phyloP scores from a whole-genome alignment of 176 grass and related monocot species.

The Juncus effusus region DNA sequence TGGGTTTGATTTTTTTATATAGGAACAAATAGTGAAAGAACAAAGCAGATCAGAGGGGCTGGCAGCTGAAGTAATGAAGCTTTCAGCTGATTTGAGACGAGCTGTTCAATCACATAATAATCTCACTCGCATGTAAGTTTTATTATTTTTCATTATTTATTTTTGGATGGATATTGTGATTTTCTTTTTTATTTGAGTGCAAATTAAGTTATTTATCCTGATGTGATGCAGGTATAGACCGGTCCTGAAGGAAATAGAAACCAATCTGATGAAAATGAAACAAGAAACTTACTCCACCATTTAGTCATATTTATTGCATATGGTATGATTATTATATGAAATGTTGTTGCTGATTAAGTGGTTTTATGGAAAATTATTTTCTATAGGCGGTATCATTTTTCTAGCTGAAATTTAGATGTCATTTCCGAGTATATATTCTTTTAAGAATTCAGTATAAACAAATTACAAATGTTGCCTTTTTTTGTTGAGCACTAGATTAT shows the following conservation, averaged over 20 bases:
- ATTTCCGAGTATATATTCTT: no score
- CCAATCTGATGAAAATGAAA: slow-evolving; percentile 94
- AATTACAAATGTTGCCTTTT: no score
- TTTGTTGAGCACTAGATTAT: no score
- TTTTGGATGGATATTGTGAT: neutral
- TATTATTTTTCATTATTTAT: neutral
- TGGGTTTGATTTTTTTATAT: slow-evolving; percentile 19
- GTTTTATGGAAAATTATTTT: no score
- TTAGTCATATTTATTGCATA: slow-evolving; percentile 23
- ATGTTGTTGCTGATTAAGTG: no score
- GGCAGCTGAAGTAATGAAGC: slow-evolving; percentile 74
- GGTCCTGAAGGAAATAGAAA: slow-evolving; percentile 70
- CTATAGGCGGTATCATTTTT: no score
- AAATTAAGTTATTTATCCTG: slow-evolving; percentile 26
- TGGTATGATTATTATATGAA: no score
- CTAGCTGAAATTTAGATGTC: no score
- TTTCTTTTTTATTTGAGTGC: slow-evolving; percentile 6
- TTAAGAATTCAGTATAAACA: no score
- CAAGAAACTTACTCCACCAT: slow-evolving; percentile 86
- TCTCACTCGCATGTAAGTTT: slow-evolving; percentile 63
- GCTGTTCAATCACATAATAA: slow-evolving; percentile 63
- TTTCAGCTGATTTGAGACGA: slow-evolving; percentile 73
- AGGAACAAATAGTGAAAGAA: slow-evolving; percentile 82
- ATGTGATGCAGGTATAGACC: slow-evolving; percentile 70
- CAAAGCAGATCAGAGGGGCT: slow-evolving; percentile 57